A percentile compares a stretch with the other conserved stretches of the same genome.
These are phyloP conservation scores for Puccinia horiana DNA, from an alignment of 1,284 basidiomycete genomes.

Conservation along the genomic window DNA sequence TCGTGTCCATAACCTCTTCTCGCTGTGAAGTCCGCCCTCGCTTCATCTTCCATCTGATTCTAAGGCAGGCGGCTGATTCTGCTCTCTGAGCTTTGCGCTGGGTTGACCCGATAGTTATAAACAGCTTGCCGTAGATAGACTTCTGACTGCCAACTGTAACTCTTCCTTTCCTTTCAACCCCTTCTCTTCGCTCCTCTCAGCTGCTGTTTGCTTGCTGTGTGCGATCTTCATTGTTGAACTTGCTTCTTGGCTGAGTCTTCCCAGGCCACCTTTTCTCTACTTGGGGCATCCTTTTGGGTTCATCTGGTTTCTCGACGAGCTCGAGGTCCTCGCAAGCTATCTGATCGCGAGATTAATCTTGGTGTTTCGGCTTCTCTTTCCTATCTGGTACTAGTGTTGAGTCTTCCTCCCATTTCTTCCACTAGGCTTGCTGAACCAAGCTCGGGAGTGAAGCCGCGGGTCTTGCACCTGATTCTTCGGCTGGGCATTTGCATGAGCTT, in stretches of 20 bases:
- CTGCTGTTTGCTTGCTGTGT: not conserved
- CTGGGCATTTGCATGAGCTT: not conserved
- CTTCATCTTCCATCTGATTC: not conserved
- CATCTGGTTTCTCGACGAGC: not conserved
- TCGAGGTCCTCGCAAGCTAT: not conserved
- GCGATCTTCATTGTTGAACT: slow-evolving; percentile 8
- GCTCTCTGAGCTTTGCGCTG: not conserved
- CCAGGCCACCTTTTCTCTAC: not conserved
- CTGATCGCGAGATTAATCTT: slow-evolving; percentile 12
- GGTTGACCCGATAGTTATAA: slow-evolving; percentile 3
- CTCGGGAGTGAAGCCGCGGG: not conserved
- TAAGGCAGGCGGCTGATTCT: not conserved
- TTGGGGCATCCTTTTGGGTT: not conserved
- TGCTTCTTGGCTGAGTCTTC: slow-evolving; percentile 1
- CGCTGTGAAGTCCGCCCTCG: not conserved
- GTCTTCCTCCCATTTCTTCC: not conserved
- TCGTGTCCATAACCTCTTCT: slow-evolving; percentile 4
- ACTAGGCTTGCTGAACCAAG: not conserved
- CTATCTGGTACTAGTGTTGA: slow-evolving; percentile 8
- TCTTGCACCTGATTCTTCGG: not conserved
- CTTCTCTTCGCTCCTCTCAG: not conserved
- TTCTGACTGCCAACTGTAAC: not conserved
- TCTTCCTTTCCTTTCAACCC: not conserved
- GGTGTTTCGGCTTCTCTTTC: slow-evolving; percentile 8
- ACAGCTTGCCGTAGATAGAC: not conserved